Percentiles rank a stretch among this genome's conserved stretches.
phyloP scores from a whole-genome alignment of 2,329 filamentous ascomycete species.

The Ilyonectria destructans region DNA sequence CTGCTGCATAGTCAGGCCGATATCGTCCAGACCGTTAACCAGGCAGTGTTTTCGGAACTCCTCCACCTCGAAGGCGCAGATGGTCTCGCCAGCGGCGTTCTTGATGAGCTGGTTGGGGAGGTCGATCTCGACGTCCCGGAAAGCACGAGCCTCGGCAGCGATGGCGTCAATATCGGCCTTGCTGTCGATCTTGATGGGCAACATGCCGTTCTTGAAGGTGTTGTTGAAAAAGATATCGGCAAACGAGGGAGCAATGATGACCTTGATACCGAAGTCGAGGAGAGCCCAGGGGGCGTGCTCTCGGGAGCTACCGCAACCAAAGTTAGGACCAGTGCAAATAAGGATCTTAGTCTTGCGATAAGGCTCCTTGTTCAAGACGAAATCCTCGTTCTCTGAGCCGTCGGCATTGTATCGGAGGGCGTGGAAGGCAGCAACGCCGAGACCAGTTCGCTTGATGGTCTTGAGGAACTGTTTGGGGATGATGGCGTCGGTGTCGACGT shows the following conservation, averaged over 20 bases:
- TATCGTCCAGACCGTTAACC: constrained; percentile 94
- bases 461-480: constrained; percentile 99
- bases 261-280: constrained; percentile 96
- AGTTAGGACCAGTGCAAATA: constrained; percentile 92
- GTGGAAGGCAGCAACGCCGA: constrained; percentile 90
- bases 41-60: constrained; percentile 96
- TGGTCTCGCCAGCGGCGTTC: constrained; percentile 79
- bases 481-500: constrained; percentile 99
- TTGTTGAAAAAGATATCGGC: constrained; percentile 96
- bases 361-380: constrained; percentile 91
- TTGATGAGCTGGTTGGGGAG: constrained; percentile 88
- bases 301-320: constrained; percentile 92
- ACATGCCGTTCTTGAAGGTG: constrained; percentile 99
- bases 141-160: constrained; percentile 83
- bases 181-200: constrained; percentile 85
- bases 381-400: constrained; percentile 83
- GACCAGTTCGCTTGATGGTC: constrained; percentile 97
- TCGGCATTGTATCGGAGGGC: constrained; percentile 84
- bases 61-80: constrained; percentile 90
- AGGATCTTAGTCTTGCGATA: constrained; percentile 91
- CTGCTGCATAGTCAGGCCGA: constrained; percentile 93
- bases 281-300: constrained; percentile 98
- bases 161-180: constrained; percentile 78
- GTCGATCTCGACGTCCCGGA: constrained; percentile 90
- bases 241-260: constrained; percentile 88